Percentiles rank a stretch among this genome's conserved stretches.
These are phyloP conservation scores for Boletus coccyginus DNA, from an alignment of 768 basidiomycete genomes.

Conservation along the genomic window DNA sequence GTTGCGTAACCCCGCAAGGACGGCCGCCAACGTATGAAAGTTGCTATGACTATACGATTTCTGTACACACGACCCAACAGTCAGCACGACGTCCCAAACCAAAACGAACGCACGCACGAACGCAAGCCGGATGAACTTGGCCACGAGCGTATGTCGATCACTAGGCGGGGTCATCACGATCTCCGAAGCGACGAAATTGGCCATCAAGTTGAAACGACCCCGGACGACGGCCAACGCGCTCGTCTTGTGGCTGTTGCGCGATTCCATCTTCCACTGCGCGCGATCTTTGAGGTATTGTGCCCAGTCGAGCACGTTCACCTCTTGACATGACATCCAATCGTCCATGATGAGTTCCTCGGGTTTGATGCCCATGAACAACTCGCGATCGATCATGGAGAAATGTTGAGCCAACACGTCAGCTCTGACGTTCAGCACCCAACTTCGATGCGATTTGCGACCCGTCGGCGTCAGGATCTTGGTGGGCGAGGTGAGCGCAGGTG, in stretches of 20 bases:
- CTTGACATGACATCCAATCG: conserved; percentile 63
- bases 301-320: conserved; percentile 79
- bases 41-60: conserved; percentile 78
- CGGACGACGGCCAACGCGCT: conserved; percentile 72
- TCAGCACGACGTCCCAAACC: neutral
- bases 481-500: conserved; percentile 24
- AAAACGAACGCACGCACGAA: conserved; percentile 51
- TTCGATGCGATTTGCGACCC: conserved; percentile 54
- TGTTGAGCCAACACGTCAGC: conserved; percentile 69
- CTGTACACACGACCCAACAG: conserved; percentile 36
- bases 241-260: conserved; percentile 55
- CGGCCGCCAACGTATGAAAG: conserved; percentile 75
- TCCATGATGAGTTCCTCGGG: conserved; percentile 85
- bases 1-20: conserved; percentile 72
- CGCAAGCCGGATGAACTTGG: conserved; percentile 83
- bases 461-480: conserved; percentile 36
- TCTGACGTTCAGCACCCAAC: conserved; percentile 65
- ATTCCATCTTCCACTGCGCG: conserved; percentile 63
- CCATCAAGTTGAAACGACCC: conserved; percentile 81
- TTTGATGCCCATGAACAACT: conserved; percentile 78
- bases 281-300: conserved; percentile 75
- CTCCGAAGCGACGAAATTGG: conserved; percentile 78
- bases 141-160: conserved; percentile 62
- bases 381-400: conserved; percentile 85
- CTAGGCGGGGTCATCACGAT: conserved; percentile 69